Base-by-base conservation (phyloP, 805 yeast species). In the Myxozyma kluyveri region DNA sequence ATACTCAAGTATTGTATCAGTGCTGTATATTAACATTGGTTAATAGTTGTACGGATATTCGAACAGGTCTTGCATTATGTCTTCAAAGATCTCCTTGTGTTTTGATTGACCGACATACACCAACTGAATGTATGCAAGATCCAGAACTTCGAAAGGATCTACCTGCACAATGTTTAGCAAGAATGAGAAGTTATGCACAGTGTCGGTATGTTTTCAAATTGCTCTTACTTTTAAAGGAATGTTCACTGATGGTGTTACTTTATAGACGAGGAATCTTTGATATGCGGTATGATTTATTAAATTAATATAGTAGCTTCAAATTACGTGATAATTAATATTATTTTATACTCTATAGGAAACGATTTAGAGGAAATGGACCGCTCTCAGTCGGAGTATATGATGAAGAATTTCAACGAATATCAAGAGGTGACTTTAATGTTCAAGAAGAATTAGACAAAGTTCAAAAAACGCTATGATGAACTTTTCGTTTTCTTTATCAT, bases 71-170 rank as follows among this genome's bases (percentile, higher is more conserved):
- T 52, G 98, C 98, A 7, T 83, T 91, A 19, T 91, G 99, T 67
- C 76, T 91, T 44, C 99, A 91, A 68, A 79, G 97, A 65, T 89
- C 97, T 3, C 98, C 98, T 14, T 91, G 99, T 69, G 99, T 91
- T 45, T 76, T 91, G 72, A 78, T 91, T 21, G 87, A 93, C 56
- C 77, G 99, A 59, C 77, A 93, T 69, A 87, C 87, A 1, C 98
- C 98, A 2, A 84, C 88, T 56, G 83, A 88, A 52, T 91, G 99
- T 65, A 69, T 90, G 19, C 84, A 86, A 35, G 76, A 90, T 57
- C 95, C 96, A 1, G 84, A 84, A 56, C 76, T 91, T 32, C 75
- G 83, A 42, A 76, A 77, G 50, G 86, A 87, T 42, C 71, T 91
- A 23, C 99, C 99, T 1, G 95, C 87, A 65, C 76, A 88, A 38